These are phyloP conservation scores for Auxenochlorella pyrenoidosa DNA, from an alignment of 139 green algal species.

Conservation along the genomic window DNA sequence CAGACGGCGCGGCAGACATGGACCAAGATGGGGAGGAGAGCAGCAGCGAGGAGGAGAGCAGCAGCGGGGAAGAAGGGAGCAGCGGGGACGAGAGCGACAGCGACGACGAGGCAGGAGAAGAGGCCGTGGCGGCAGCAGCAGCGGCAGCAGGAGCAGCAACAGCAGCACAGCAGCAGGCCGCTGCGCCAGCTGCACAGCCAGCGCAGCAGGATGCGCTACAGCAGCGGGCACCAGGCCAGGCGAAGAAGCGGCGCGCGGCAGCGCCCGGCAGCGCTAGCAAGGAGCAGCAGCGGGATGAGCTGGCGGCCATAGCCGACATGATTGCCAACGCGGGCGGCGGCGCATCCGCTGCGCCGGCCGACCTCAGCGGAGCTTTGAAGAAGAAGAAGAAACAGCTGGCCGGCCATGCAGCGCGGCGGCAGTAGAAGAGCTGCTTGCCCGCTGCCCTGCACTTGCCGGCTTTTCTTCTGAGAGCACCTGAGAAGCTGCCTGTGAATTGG, in stretches of 20 bases:
- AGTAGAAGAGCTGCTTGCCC: neutral
- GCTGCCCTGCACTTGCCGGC: no score
- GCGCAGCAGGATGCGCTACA: neutral
- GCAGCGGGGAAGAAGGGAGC: neutral
- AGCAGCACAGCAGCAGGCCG: neutral
- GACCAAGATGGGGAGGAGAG: slow-evolving; percentile 16
- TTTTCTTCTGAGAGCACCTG: no score
- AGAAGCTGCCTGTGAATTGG: neutral
- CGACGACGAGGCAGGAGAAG: neutral
- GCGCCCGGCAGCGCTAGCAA: neutral
- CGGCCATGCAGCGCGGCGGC: neutral
- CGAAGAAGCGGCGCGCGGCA: slow-evolving; percentile 21
- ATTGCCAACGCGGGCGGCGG: slow-evolving; percentile 31
- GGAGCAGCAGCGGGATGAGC: slow-evolving; percentile 34
- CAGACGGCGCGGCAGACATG: neutral
- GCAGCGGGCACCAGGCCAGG: neutral
- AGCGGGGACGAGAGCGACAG: neutral
- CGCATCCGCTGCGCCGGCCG: neutral
- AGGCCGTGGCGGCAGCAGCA: neutral
- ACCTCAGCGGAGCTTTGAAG: slow-evolving; percentile 14
- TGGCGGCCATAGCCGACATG: slow-evolving; percentile 39
- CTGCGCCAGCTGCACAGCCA: neutral
- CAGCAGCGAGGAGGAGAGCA: slow-evolving; percentile 9
- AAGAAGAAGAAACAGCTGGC: slow-evolving; percentile 5
- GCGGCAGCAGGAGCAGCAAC: neutral